Base-by-base conservation (phyloP, 257 asterid genomes). In the Solanum arcanum region DNA sequence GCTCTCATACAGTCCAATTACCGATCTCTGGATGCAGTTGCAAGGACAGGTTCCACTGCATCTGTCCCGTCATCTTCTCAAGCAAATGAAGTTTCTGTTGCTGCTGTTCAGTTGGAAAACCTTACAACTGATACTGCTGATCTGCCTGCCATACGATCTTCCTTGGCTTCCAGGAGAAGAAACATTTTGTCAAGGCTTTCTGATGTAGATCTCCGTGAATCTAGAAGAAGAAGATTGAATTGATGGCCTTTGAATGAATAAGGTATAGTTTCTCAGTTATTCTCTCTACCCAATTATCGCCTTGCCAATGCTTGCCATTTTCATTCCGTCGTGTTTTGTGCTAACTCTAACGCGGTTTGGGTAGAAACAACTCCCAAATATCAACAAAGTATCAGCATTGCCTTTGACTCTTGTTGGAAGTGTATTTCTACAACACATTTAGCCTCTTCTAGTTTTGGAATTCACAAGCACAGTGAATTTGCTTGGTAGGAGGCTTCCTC, bases 1-100 rank as follows among this genome's bases (percentile, higher is more conserved):
- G 87, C 88, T 84, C 72, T 86, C 29, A 49, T 90, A 46, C 93
- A 84, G 81, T 74, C 87, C 39, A 92, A 86, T 77, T 90, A 83
- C 42, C 96, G 83, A 82, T 84, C 88, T 64, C 87, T 86, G 33
- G 90, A 87, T 56, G 86, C 92, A 21, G 88, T 84, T 56, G 90
- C 56, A 52, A 94, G 76, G 85, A 77, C 84, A 56, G 86, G 85
- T 84, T 86, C 88, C 85, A 66, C 90, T 20, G 86, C 89, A 82
- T 90, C 91, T 66, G 62, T 41, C 52, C 59, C 92, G n/a, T 87
- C 92, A 64, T 88, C 96, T 88, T 88, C 92, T 29, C 91, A 75
- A 62, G 87, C 94, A 86, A 83, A 75, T 60, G 93, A 90, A 78
- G 92, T 49, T 52, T 77, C 91, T 82, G 89, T 84, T 73, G 62